These are phyloP conservation scores for Pseudopediastrum boryanum DNA, from an alignment of 139 green algal genomes.

Conservation along the genomic window DNA sequence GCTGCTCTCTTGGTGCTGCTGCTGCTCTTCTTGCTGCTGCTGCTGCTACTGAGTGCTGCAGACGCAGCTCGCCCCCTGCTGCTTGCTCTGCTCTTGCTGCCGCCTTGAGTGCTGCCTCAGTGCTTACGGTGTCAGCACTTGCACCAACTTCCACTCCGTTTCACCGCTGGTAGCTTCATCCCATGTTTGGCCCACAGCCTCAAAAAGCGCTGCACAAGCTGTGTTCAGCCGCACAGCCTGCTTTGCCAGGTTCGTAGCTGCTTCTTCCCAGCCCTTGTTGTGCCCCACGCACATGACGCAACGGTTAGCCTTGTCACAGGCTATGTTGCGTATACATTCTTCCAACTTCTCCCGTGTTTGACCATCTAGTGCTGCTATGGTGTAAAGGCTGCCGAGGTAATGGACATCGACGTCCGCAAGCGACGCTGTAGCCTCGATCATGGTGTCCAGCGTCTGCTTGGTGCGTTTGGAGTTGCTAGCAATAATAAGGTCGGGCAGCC, in stretches of 20 bases:
- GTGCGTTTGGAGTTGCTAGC: conserved; percentile 75
- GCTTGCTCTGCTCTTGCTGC: too few relatives aligned
- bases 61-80: too few relatives aligned
- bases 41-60: too few relatives aligned
- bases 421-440: conserved; percentile 58
- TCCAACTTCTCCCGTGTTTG: conserved; percentile 66
- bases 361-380: conserved; percentile 82
- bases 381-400: conserved; percentile 83
- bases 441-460: conserved; percentile 80
- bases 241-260: conserved; percentile 68
- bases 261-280: conserved; percentile 85
- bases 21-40: too few relatives aligned
- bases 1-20: too few relatives aligned
- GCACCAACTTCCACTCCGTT: conserved; percentile 59
- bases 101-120: background rate
- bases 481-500: conserved; percentile 77
- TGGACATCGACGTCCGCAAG: conserved; percentile 47
- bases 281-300: conserved; percentile 83
- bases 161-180: conserved; percentile 51
- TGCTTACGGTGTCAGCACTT: conserved; percentile 46
- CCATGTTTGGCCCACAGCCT: conserved; percentile 53
- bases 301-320: conserved; percentile 35
- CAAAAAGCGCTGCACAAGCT: conserved; percentile 77
- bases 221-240: conserved; percentile 71
- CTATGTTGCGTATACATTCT: conserved; percentile 55